Evolutionary conservation across 192 early-diverging fungal genomes (phyloP).

Genomic region (Chytriomyces sp.): DNA sequence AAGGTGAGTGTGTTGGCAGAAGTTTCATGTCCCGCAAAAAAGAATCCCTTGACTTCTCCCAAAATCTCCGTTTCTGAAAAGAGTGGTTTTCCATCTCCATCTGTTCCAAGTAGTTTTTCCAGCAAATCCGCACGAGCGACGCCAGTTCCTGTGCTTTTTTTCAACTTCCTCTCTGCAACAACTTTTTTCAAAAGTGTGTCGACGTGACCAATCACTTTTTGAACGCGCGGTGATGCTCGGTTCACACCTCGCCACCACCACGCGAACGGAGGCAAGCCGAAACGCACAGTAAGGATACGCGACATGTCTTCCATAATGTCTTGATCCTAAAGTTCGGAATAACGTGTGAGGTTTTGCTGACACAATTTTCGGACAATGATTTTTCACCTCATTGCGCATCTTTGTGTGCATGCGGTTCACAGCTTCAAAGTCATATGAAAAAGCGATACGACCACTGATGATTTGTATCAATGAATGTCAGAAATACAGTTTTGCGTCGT

Average conservation of each 20-base stretch:
- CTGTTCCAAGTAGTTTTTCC: conserved; percentile 40
- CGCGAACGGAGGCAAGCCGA: background rate
- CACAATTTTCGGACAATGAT: too few species aligned
- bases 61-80: conserved; percentile 48
- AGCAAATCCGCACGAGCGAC: conserved; percentile 37
- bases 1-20: conserved; percentile 48
- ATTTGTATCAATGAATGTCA: too few species aligned
- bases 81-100: background rate
- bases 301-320: background rate
- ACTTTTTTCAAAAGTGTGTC: conserved; percentile 12
- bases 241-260: background rate
- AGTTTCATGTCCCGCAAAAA: conserved; percentile 37
- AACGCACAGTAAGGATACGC: background rate
- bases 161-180: background rate
- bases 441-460: conserved; percentile 23
- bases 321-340: background rate
- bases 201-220: background rate
- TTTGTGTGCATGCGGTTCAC: background rate
- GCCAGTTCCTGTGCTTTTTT: background rate
- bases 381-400: too few species aligned
- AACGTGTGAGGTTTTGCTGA: background rate
- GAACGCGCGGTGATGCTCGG: conserved; percentile 12
- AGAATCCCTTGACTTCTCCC: conserved; percentile 50
- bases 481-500: too few species aligned
- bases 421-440: conserved; percentile 38